Evolutionary conservation across 1,284 basidiomycete species (phyloP).

Genomic region (Thecaphora thlaspeos): DNA sequence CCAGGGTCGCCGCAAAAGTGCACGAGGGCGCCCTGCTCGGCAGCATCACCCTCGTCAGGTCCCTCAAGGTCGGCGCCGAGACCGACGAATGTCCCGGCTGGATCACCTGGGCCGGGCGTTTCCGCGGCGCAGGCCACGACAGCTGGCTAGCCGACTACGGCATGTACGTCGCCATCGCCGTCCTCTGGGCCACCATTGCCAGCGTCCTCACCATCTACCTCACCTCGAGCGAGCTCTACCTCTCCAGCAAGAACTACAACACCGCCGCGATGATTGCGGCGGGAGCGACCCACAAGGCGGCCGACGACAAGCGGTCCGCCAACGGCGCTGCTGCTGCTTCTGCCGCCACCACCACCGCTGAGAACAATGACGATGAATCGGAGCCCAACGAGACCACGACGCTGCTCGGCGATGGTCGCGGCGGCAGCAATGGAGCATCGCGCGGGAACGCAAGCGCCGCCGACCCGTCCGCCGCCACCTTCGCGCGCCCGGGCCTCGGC

Average conservation of each 20-base stretch:
- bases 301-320: constrained; percentile 5
- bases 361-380: not conserved
- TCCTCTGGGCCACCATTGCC: constrained; percentile 46
- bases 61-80: constrained; percentile 20
- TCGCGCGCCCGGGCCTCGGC: not conserved
- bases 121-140: constrained; percentile 11
- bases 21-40: too few species aligned
- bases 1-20: constrained; percentile 36
- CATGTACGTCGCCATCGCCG: constrained; percentile 65
- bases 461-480: too few species aligned
- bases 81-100: constrained; percentile 67
- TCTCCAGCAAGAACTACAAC: constrained; percentile 13
- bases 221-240: constrained; percentile 64
- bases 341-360: too few species aligned
- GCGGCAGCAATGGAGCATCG: too few species aligned
- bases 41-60: constrained; percentile 9
- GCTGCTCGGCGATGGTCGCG: constrained; percentile 7
- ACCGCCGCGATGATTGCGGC: constrained; percentile 3
- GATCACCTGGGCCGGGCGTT: constrained; percentile 66
- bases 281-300: too few species aligned
- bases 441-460: too few species aligned
- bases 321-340: constrained; percentile 1
- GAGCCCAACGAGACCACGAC: constrained; percentile 24
- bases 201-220: constrained; percentile 79
- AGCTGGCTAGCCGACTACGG: constrained; percentile 68